These are phyloP conservation scores for Tephrocybe sp. DNA, from an alignment of 768 basidiomycete genomes.

Conservation along the genomic window DNA sequence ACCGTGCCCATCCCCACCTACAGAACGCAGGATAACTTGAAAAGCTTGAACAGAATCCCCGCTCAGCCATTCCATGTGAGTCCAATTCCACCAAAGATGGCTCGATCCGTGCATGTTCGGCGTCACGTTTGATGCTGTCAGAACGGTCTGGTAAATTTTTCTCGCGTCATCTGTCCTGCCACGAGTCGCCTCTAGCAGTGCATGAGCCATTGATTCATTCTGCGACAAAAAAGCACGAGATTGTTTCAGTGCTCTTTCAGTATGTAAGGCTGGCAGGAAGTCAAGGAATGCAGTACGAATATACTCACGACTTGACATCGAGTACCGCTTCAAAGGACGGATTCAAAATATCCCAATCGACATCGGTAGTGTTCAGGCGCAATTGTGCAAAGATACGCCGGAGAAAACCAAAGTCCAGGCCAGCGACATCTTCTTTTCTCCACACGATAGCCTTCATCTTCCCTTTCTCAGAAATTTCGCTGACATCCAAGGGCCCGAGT, in stretches of 20 bases:
- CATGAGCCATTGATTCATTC: constrained; percentile 64
- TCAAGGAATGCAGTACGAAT: neutral
- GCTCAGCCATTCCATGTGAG: constrained; percentile 77
- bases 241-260: constrained; percentile 60
- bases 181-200: constrained; percentile 65
- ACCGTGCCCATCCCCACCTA: constrained; percentile 47
- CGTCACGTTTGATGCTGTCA: constrained; percentile 42
- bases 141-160: constrained; percentile 72
- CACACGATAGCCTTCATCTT: constrained; percentile 34
- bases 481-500: constrained; percentile 51
- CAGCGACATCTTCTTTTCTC: constrained; percentile 46
- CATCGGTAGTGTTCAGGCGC: constrained; percentile 43
- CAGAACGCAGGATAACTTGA: constrained; percentile 52
- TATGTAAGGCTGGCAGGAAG: neutral
- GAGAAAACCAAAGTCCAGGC: constrained; percentile 48
- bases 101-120: constrained; percentile 34
- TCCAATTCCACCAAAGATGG: constrained; percentile 79
- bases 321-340: constrained; percentile 67
- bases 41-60: constrained; percentile 48
- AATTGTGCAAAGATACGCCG: constrained; percentile 60
- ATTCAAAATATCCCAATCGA: constrained; percentile 63
- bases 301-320: constrained; percentile 53
- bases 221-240: constrained; percentile 64
- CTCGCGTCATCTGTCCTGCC: constrained; percentile 66
- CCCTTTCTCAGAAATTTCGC: constrained; percentile 21